A percentile compares a stretch with the other conserved stretches of the same genome.
Conservation (phyloP, 345 rosid species). For the Limnanthes douglasii region DNA sequence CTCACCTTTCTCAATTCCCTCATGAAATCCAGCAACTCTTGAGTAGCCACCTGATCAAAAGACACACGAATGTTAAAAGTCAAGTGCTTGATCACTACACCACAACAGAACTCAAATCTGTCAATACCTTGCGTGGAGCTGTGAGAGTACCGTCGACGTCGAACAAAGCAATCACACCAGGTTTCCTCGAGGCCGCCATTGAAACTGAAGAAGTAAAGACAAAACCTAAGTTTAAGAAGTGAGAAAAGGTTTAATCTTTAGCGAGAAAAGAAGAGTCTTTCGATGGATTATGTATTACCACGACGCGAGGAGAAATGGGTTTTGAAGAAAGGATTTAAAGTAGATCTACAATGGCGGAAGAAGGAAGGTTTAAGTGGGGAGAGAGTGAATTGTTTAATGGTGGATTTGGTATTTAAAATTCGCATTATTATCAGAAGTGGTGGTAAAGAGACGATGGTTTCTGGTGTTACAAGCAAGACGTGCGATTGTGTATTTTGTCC, state of each 20-base stretch:
- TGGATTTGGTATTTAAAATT: too few relatives aligned
- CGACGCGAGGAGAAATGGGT: background rate
- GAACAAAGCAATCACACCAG: slow-evolving; percentile 81
- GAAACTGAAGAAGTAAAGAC: background rate
- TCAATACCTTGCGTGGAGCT: slow-evolving; percentile 87
- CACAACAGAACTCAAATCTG: too few relatives aligned
- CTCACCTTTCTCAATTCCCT: slow-evolving; percentile 55
- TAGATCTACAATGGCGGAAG: slow-evolving; percentile 11
- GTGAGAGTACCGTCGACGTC: slow-evolving; percentile 99
- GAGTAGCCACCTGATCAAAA: slow-evolving; percentile 24
- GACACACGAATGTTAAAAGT: background rate
- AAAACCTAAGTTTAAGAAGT: background rate
- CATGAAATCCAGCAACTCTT: slow-evolving; percentile 50
- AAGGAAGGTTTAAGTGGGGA: too few relatives aligned
- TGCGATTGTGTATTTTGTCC: too few relatives aligned
- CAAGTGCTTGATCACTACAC: too few relatives aligned
- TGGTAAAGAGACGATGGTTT: too few relatives aligned
- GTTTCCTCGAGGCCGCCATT: slow-evolving; percentile 27
- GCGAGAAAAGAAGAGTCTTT: background rate
- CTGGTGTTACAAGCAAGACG: too few relatives aligned
- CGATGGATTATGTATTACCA: background rate
- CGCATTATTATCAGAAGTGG: too few relatives aligned
- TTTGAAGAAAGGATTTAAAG: slow-evolving; percentile 4
- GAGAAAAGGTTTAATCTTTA: too few relatives aligned
- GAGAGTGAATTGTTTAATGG: slow-evolving; percentile 4